Conservation (phyloP, 306 rosid genomes). For the Vigna unguiculata region DNA sequence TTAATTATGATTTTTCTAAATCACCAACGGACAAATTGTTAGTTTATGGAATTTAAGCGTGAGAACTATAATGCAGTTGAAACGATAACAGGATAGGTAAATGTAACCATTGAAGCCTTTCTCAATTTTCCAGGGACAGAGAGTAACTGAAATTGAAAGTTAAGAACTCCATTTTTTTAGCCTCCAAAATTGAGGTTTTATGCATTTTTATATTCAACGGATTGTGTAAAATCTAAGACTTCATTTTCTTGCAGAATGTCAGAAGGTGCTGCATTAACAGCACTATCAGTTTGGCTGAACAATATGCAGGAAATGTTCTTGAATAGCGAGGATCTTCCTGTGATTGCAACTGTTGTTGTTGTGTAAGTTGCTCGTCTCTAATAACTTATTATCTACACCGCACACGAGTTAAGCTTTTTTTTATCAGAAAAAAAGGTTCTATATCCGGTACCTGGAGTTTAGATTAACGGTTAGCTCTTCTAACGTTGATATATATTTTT, state of each 20-base stretch:
- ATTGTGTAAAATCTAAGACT: conserved; percentile 39
- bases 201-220: conserved; percentile 19
- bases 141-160: conserved; percentile 24
- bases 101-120: conserved; percentile 32
- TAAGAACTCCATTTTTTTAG: conserved; percentile 16
- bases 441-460: conserved; percentile 7
- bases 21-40: conserved; percentile 22
- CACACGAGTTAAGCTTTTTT: conserved; percentile 14
- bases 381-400: conserved; percentile 31
- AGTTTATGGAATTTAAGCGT: conserved; percentile 17
- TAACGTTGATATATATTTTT: conserved; percentile 41
- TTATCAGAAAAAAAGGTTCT: not conserved
- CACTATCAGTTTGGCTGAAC: conserved; percentile 86
- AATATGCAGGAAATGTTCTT: conserved; percentile 72
- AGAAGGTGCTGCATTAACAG: conserved; percentile 93
- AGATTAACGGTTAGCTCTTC: conserved; percentile 30
- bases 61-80: conserved; percentile 18
- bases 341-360: conserved; percentile 81
- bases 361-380: conserved; percentile 67
- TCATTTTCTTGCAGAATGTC: conserved; percentile 74
- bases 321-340: conserved; percentile 77
- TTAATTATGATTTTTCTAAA: conserved; percentile 20
- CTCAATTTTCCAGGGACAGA: not conserved
- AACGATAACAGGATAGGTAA: conserved; percentile 16
- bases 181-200: conserved; percentile 16